phyloP scores from a whole-genome alignment of 106 monocot species.

The Dioscorea alata region DNA sequence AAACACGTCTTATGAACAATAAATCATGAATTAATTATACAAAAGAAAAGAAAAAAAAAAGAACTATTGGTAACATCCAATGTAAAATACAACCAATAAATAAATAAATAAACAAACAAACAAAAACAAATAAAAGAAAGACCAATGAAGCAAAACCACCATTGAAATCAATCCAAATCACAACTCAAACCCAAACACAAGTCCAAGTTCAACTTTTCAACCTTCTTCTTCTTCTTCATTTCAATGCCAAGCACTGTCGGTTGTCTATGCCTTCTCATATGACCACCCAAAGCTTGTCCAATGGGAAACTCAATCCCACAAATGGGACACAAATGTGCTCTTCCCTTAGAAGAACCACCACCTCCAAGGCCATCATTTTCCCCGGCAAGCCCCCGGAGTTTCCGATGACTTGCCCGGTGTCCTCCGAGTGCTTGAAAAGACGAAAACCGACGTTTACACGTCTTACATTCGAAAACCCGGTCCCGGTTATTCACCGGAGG shows the following conservation, averaged over 20 bases:
- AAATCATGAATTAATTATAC: too few species aligned
- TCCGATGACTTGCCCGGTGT: slow-evolving; percentile 66
- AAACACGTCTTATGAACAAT: too few species aligned
- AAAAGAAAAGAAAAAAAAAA: too few species aligned
- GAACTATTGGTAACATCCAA: too few species aligned
- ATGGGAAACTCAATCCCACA: slow-evolving; percentile 38
- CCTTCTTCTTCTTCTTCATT: neutral
- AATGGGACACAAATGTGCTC: slow-evolving; percentile 25
- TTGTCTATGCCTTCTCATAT: slow-evolving; percentile 34
- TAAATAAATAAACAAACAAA: too few species aligned
- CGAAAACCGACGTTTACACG: slow-evolving; percentile 57
- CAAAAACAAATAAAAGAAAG: too few species aligned
- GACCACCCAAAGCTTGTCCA: slow-evolving; percentile 38
- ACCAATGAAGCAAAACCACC: too few species aligned
- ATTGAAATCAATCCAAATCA: too few species aligned
- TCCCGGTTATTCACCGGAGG: neutral
- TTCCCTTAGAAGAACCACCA: neutral
- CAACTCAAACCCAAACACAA: too few species aligned
- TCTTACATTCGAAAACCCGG: slow-evolving; percentile 62
- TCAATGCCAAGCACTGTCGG: neutral
- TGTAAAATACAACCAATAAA: too few species aligned
- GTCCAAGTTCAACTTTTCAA: too few species aligned
- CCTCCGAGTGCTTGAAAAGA: slow-evolving; percentile 74
- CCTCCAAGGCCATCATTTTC: neutral
- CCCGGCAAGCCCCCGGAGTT: slow-evolving; percentile 5